These are phyloP conservation scores for Syncephalastrum racemosum DNA, from an alignment of 371 early-diverging fungal genomes.

Conservation along the genomic window DNA sequence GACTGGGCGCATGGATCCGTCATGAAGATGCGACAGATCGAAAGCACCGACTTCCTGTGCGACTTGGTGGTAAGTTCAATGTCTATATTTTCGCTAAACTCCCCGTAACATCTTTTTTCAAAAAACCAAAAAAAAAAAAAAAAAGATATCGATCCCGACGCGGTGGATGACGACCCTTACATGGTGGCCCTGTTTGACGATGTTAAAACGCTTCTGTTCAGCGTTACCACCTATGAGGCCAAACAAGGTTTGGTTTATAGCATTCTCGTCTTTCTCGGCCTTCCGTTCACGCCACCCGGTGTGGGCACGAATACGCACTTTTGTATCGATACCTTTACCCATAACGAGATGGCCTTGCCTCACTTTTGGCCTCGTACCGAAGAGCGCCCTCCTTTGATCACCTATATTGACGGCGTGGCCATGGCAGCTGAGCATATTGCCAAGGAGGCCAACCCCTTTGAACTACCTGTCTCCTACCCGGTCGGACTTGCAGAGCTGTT, in stretches of 20 bases:
- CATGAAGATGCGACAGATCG: too few species aligned
- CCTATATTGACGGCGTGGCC: slow-evolving; percentile 39
- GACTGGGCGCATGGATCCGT: too few species aligned
- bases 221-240: slow-evolving; percentile 42
- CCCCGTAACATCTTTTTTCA: not conserved
- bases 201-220: slow-evolving; percentile 60
- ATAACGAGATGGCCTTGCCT: slow-evolving; percentile 41
- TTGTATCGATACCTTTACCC: slow-evolving; percentile 57
- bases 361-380: slow-evolving; percentile 35
- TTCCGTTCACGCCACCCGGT: slow-evolving; percentile 53
- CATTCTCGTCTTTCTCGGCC: slow-evolving; percentile 53
- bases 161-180: slow-evolving; percentile 67
- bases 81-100: too few species aligned
- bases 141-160: slow-evolving; percentile 23
- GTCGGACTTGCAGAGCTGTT: slow-evolving; percentile 44
- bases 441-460: slow-evolving; percentile 23
- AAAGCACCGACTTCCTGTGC: too few species aligned
- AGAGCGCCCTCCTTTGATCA: slow-evolving; percentile 18
- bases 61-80: too few species aligned
- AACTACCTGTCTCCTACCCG: slow-evolving; percentile 55
- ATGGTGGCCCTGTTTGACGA: slow-evolving; percentile 75
- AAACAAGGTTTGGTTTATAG: slow-evolving; percentile 47
- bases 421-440: slow-evolving; percentile 42
- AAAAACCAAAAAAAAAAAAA: slow-evolving; percentile 2
- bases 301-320: slow-evolving; percentile 52